Evolutionary conservation across 805 yeast species (phyloP), one percentile per base, ranked within the genome.

Genomic region (Kodamaea nitidulidarum): DNA sequence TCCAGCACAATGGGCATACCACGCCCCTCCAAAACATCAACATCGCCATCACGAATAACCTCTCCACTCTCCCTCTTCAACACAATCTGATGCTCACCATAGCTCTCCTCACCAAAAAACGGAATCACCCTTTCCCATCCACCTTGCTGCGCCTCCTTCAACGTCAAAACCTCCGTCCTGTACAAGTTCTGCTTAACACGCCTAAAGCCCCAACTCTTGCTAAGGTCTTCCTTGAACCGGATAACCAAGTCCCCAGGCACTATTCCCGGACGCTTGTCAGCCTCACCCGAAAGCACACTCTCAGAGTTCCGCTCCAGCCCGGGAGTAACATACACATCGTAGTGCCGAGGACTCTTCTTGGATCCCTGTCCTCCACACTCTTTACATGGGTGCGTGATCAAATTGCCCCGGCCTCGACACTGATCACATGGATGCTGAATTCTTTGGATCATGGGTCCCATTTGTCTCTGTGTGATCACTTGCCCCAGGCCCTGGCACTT

Each of bases 361-460:
- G 84, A 83, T 17, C 88, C 83, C 2, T 62, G 45, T 2, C 98
- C 98, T 9, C 69, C 59, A 61, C 98, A 93, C 24, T 56, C 61
- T 12, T 67, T 56, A 67, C 98, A 93, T 32, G 71, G 71, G 47
- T 82, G 67, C 34, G 73, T 66, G 29, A 87, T 81, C 6, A 70
- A 62, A 40, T 76, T 67, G 9, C 98, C 98, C 32, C 71, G 65
- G 25, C 98, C 98, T 8, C 67, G 63, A 70, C 98, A 93, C 37
- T 66, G 63, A 39, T 84, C 88, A 72, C 98, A 93, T 3, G 73
- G 70, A 32, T 80, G 74, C 57, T 86, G 91, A 50, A 90, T 72
- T 45, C 81, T 84, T 61, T 93, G 98, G 45, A 86, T 67, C 88
- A 93, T 86, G 4, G 95, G 95, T 0, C 87, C 97, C 48, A 91